Conservation (phyloP, 2,329 filamentous ascomycete species). For the Tympanopsis confertula region DNA sequence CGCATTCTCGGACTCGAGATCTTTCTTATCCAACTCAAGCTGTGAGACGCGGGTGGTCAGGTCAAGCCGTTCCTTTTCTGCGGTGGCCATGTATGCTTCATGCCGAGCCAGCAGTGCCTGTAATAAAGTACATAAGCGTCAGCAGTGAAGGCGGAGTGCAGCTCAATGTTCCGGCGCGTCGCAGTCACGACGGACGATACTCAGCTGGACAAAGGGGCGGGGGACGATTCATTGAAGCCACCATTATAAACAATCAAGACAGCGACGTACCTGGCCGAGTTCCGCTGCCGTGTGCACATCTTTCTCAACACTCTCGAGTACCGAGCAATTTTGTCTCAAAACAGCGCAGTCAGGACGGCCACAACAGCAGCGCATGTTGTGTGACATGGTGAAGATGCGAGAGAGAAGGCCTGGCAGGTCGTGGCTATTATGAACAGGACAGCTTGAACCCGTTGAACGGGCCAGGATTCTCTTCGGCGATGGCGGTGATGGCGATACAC, state of each 20-base stretch:
- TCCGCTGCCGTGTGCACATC: conserved; percentile 78
- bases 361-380: conserved; percentile 65
- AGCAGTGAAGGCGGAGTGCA: conserved; percentile 31
- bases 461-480: no score
- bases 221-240: no score
- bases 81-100: conserved; percentile 87
- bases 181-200: no score
- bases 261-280: conserved; percentile 83
- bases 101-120: conserved; percentile 87
- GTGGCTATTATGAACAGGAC: no score
- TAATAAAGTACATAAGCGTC: no score
- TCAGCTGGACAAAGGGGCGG: no score
- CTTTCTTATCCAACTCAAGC: conserved; percentile 63
- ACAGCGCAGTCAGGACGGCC: conserved; percentile 69
- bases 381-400: neutral
- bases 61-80: conserved; percentile 69
- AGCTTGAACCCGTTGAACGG: no score
- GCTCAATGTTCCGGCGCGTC: no score
- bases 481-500: no score
- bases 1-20: conserved; percentile 67
- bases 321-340: conserved; percentile 66
- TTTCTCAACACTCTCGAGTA: conserved; percentile 72
- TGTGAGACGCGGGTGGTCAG: conserved; percentile 63
- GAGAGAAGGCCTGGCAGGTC: no score
- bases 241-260: no score